Evolutionary conservation across 2,329 filamentous ascomycete genomes (phyloP).

Genomic region (Rhynchosporium agropyri): DNA sequence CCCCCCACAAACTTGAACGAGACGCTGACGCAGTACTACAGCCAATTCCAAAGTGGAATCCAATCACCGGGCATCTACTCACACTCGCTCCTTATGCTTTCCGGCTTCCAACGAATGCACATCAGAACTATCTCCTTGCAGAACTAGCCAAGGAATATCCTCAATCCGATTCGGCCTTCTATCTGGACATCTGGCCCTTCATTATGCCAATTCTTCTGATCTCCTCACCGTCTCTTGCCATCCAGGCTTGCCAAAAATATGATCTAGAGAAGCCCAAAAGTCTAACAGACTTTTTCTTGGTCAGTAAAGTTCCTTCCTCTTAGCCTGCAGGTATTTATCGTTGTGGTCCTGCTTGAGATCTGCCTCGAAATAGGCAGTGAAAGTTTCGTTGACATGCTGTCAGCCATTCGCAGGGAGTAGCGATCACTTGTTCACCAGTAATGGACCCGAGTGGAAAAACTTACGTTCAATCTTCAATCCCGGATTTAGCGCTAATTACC

Average conservation of each 20-base stretch:
- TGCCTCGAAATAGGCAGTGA: not conserved
- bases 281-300: constrained; percentile 25
- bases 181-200: constrained; percentile 37
- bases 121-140: constrained; percentile 27
- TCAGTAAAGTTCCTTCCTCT: not conserved
- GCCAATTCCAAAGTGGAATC: constrained; percentile 30
- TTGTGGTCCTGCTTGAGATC: not conserved
- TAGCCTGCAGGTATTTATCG: not conserved
- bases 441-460: constrained; percentile 35
- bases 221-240: constrained; percentile 27
- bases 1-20: no score
- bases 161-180: constrained; percentile 26
- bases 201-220: constrained; percentile 28
- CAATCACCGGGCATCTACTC: constrained; percentile 27
- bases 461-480: constrained; percentile 34
- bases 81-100: constrained; percentile 18
- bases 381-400: not conserved
- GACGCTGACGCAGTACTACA: constrained; percentile 9
- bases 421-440: constrained; percentile 29
- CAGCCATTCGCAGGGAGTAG: constrained; percentile 25
- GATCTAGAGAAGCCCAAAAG: constrained; percentile 27
- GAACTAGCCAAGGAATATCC: constrained; percentile 25
- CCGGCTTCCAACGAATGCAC: constrained; percentile 25
- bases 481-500: constrained; percentile 32
- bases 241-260: constrained; percentile 28